Evolutionary conservation across 495 filamentous ascomycete genomes (phyloP).

Genomic region (Penicillium cataractarum): DNA sequence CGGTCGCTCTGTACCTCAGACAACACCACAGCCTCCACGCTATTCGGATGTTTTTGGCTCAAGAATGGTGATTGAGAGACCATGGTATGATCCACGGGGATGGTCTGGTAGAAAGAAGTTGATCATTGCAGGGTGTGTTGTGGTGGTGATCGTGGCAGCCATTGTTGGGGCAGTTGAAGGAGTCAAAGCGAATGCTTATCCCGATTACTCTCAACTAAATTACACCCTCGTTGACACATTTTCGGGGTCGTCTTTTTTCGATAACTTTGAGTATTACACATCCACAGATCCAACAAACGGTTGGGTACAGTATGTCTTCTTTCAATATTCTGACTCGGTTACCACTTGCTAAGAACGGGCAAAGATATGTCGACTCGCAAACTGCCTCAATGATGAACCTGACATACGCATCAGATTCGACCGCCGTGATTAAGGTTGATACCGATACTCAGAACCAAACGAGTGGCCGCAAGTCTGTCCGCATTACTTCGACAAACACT

Average conservation of each 20-base stretch:
- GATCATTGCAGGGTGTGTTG: constrained; percentile 27
- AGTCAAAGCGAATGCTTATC: constrained; percentile 42
- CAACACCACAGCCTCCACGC: constrained; percentile 8
- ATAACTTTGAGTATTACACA: constrained; percentile 52
- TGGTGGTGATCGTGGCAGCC: constrained; percentile 48
- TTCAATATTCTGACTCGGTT: neutral
- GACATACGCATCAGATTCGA: constrained; percentile 43
- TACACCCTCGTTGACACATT: constrained; percentile 51
- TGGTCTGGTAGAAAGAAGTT: constrained; percentile 29
- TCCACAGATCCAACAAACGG: constrained; percentile 47
- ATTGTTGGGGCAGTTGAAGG: constrained; percentile 52
- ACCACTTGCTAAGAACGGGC: constrained; percentile 6
- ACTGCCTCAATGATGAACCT: constrained; percentile 41
- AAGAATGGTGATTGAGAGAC: neutral
- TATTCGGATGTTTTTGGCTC: constrained; percentile 10
- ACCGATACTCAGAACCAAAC: constrained; percentile 34
- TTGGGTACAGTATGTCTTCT: constrained; percentile 36
- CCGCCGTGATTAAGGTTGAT: constrained; percentile 55
- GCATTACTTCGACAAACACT: constrained; percentile 47
- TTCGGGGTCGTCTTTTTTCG: constrained; percentile 44
- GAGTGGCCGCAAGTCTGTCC: constrained; percentile 48
- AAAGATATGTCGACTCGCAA: constrained; percentile 22
- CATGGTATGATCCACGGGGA: constrained; percentile 23
- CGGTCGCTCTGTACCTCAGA: neutral
- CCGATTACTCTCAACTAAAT: constrained; percentile 46